These are phyloP conservation scores for Trichoderma sp. DNA, from an alignment of 2,329 filamentous ascomycete genomes.

Conservation along the genomic window DNA sequence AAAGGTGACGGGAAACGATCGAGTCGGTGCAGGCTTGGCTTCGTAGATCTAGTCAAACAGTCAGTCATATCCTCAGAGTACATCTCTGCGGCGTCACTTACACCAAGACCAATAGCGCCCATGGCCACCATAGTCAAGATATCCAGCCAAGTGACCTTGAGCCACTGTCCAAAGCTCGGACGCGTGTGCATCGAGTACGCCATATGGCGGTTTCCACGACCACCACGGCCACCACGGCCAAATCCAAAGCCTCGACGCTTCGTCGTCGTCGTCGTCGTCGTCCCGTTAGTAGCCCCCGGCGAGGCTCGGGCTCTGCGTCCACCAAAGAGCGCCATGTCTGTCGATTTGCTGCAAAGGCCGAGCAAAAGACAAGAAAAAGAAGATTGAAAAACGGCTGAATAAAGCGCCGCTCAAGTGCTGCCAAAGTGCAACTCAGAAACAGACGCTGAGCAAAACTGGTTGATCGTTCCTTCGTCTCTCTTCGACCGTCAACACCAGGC, in stretches of 20 bases:
- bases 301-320: slow-evolving; percentile 11
- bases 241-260: slow-evolving; percentile 3
- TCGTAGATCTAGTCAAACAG: slow-evolving; percentile 56
- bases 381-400: neutral
- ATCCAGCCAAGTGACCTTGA: slow-evolving; percentile 69
- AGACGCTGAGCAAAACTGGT: neutral
- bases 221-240: neutral
- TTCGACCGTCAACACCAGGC: neutral
- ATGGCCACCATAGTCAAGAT: slow-evolving; percentile 68
- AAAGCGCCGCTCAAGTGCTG: neutral
- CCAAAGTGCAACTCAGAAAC: neutral
- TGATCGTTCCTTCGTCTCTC: neutral
- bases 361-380: neutral
- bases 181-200: slow-evolving; percentile 52
- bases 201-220: neutral
- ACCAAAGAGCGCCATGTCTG: slow-evolving; percentile 25
- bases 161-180: slow-evolving; percentile 70
- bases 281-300: neutral
- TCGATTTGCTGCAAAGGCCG: neutral
- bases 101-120: slow-evolving; percentile 68
- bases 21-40: slow-evolving; percentile 65
- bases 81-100: slow-evolving; percentile 43
- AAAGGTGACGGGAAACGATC: slow-evolving; percentile 72
- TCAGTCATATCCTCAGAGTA: no score
- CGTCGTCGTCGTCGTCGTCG: neutral